Evolutionary conservation across 108 stramenopile species (phyloP).

Genomic region (Nitzschia sp.): DNA sequence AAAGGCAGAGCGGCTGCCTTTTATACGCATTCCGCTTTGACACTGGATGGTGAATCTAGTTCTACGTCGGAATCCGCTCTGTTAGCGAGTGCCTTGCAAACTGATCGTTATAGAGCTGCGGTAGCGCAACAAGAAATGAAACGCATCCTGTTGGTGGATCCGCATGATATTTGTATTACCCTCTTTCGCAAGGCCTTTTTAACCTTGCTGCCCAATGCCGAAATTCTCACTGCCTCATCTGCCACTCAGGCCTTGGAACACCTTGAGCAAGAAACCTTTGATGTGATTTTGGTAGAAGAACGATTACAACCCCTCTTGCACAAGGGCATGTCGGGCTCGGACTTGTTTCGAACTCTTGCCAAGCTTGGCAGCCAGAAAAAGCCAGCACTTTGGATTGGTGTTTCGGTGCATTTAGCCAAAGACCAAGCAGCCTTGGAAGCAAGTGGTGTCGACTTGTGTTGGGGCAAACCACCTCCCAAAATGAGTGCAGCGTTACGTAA

Average conservation of each 20-base stretch:
- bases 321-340: conserved; percentile 15
- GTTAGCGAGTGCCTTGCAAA: conserved; percentile 4
- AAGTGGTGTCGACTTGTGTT: conserved; percentile 59
- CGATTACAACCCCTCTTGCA: conserved; percentile 40
- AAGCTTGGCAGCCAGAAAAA: background rate
- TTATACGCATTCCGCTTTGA: conserved; percentile 32
- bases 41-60: conserved; percentile 19
- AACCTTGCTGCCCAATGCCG: conserved; percentile 51
- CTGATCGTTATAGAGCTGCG: conserved; percentile 35
- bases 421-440: conserved; percentile 42
- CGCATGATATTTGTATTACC: conserved; percentile 60
- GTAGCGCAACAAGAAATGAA: conserved; percentile 48
- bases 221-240: conserved; percentile 46
- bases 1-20: background rate
- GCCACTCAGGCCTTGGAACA: conserved; percentile 52
- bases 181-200: conserved; percentile 64
- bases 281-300: conserved; percentile 71
- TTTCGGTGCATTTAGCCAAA: conserved; percentile 44
- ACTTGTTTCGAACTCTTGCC: background rate
- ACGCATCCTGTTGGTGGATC: conserved; percentile 65
- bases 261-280: conserved; percentile 41
- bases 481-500: conserved; percentile 50
- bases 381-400: conserved; percentile 57
- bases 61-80: background rate
- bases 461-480: conserved; percentile 72